Conservation (phyloP, 805 yeast species). For the Pichia thaimueangensis region DNA sequence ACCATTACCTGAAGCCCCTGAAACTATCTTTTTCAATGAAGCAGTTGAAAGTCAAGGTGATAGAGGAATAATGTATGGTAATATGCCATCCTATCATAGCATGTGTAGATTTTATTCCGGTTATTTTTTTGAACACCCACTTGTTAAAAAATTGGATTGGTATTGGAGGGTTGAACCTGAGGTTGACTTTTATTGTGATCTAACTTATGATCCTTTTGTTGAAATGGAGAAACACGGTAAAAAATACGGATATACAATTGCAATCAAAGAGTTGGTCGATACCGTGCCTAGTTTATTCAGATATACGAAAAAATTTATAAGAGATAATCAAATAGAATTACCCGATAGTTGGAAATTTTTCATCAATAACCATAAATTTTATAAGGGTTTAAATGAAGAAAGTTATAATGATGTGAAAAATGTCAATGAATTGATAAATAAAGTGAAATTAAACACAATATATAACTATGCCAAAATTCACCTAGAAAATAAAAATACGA, state of each 20-base stretch:
- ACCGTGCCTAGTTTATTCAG: conserved; percentile 81
- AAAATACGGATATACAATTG: conserved; percentile 78
- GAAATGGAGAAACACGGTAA: conserved; percentile 69
- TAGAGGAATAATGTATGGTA: conserved; percentile 77
- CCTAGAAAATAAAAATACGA: neutral
- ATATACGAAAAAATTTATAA: conserved; percentile 59
- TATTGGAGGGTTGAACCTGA: conserved; percentile 97
- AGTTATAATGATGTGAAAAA: conserved; percentile 23
- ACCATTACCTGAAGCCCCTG: neutral
- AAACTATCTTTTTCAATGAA: conserved; percentile 40
- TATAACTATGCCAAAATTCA: conserved; percentile 19
- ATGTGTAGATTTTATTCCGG: conserved; percentile 96
- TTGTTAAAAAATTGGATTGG: conserved; percentile 72
- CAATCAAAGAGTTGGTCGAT: conserved; percentile 69
- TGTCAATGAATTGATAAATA: conserved; percentile 23
- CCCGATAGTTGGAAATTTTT: conserved; percentile 71
- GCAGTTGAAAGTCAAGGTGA: conserved; percentile 73
- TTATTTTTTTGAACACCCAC: conserved; percentile 69
- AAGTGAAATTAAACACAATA: conserved; percentile 23
- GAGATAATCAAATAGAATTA: conserved; percentile 39
- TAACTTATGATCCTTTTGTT: conserved; percentile 84
- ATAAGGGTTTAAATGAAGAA: conserved; percentile 28
- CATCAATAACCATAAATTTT: conserved; percentile 34
- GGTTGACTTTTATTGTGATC: conserved; percentile 83
- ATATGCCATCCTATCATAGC: conserved; percentile 74